Base-by-base conservation (phyloP, 75 land plant genomes). In the Larix kaempferi region DNA sequence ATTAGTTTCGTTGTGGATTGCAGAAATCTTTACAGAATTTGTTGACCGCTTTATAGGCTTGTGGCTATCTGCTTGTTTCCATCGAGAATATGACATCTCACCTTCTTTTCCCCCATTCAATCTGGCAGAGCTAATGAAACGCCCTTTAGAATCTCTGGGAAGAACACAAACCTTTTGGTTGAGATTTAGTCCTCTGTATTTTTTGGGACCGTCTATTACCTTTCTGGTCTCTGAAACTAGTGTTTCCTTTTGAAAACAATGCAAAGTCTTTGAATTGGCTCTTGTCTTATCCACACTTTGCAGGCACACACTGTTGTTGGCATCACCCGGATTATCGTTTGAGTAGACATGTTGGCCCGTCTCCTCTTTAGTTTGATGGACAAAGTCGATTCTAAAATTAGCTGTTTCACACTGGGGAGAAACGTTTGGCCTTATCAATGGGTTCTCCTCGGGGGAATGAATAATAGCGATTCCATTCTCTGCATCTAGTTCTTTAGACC, bases 131-230 rank as follows among this genome's bases (percentile, higher is more conserved):
- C 49, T 67, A 4, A 67, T n/a, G 22, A 67, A 67, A 67, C 49
- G 23, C 21, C 71, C 71, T 37, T 67, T 67, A 67, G 22, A 67
- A 39, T 67, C 71, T 67, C 49, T 67, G 6, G 71, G 71, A 67
- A 67, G 14, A 39, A 39, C 49, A 39, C 23, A 67, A 2, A 17
- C 16, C 23, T 39, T 67, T 21, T 39, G 33, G 44, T 67, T 67
- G 52, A 67, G 72, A 67, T 67, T 16, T 10, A 62, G 26, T 62
- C 29, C 25, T 25, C 4, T 8, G 27, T 63, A 8, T 63, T 10
- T 63, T 10, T 10, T 64, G 37, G 14, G 37, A 13, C 67, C 19
- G 19, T 64, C 17, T 64, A 2, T 13, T 64, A 26, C 67, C 67
- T 64, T 64, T 64, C 16, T 64, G 15, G 37, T 14, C 29, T 29